Percentiles rank a stretch among this genome's conserved stretches.
Conservation (phyloP, 1,139 yeast species). For the Dujonia santamariae region DNA sequence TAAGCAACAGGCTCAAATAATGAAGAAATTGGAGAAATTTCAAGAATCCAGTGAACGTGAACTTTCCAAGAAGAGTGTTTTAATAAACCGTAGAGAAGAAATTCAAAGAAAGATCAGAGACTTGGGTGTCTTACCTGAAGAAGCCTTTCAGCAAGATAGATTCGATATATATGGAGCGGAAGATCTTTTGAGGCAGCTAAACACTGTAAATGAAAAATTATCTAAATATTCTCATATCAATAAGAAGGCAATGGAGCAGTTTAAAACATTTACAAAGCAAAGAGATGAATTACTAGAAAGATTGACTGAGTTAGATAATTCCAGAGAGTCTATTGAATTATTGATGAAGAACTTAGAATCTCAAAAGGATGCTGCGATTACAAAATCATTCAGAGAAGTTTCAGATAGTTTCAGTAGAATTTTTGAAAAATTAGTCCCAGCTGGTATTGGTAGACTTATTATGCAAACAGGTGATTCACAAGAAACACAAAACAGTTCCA, state of each 20-base stretch:
- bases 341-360: conserved; percentile 69
- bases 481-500: conserved; percentile 16
- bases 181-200: conserved; percentile 54
- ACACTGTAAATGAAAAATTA: conserved; percentile 54
- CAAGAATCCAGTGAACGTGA: conserved; percentile 67
- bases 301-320: conserved; percentile 64
- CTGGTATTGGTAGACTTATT: conserved; percentile 71
- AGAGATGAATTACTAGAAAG: conserved; percentile 64
- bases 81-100: conserved; percentile 66
- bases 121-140: conserved; percentile 85
- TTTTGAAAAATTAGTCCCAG: conserved; percentile 79
- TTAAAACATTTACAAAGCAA: conserved; percentile 68
- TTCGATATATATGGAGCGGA: conserved; percentile 49
- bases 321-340: conserved; percentile 70
- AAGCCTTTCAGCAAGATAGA: conserved; percentile 53
- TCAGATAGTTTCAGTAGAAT: conserved; percentile 70
- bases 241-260: conserved; percentile 89
- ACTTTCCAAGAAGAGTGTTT: conserved; percentile 60
- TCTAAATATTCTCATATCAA: conserved; percentile 75
- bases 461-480: conserved; percentile 48
- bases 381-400: conserved; percentile 73
- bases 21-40: conserved; percentile 58
- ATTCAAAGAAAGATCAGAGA: conserved; percentile 73
- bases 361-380: conserved; percentile 82
- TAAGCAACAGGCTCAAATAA: conserved; percentile 51